Percentiles rank a stretch among this genome's conserved stretches.
These are phyloP conservation scores for Kwoniella dejecticola DNA, from an alignment of 768 basidiomycete species.

Conservation along the genomic window DNA sequence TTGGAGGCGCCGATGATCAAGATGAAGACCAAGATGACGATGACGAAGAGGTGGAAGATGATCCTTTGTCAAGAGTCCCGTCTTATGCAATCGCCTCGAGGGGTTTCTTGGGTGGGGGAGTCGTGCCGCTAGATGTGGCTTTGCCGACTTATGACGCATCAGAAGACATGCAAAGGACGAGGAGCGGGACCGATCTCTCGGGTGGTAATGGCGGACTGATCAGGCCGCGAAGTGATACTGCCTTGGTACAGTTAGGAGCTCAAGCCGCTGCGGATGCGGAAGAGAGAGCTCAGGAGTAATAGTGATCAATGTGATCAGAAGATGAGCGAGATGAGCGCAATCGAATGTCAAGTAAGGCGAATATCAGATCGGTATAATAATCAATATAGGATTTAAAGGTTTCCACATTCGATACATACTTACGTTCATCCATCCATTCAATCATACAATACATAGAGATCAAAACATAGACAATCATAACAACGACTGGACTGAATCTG, in stretches of 20 bases:
- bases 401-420: too few relatives aligned
- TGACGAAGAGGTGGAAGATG: conserved; percentile 32
- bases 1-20: conserved; percentile 11
- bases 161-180: conserved; percentile 43
- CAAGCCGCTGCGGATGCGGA: conserved; percentile 32
- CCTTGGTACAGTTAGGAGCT: conserved; percentile 39
- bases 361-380: too few relatives aligned
- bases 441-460: too few relatives aligned
- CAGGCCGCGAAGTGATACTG: conserved; percentile 41
- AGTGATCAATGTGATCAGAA: too few relatives aligned
- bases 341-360: too few relatives aligned
- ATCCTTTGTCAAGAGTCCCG: conserved; percentile 72
- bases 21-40: conserved; percentile 4
- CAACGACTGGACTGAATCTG: too few relatives aligned
- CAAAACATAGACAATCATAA: too few relatives aligned
- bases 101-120: conserved; percentile 84
- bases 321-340: too few relatives aligned
- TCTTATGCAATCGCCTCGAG: conserved; percentile 79
- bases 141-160: conserved; percentile 87
- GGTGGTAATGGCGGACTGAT: conserved; percentile 15
- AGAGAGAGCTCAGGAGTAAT: conserved; percentile 24
- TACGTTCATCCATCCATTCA: too few relatives aligned
- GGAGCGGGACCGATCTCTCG: conserved; percentile 12
- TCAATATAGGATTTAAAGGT: too few relatives aligned
- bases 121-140: conserved; percentile 78